phyloP scores from a whole-genome alignment of 176 grass and related monocot genomes.

The Zizania latifolia region DNA sequence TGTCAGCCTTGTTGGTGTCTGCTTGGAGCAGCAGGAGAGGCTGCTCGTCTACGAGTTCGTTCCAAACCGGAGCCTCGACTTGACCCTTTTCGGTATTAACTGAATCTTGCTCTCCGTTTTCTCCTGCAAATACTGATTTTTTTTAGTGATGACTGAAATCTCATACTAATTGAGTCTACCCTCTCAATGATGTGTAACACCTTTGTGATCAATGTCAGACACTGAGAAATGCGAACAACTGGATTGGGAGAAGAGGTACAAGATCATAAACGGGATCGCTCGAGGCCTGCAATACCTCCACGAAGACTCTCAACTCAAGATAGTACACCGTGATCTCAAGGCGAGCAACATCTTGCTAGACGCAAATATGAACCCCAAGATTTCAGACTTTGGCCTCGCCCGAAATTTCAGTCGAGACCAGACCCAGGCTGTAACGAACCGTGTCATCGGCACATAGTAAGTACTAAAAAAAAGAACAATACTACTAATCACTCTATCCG shows the following conservation, averaged over 20 bases:
- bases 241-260: constrained; percentile 29
- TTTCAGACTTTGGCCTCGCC: constrained; percentile 46
- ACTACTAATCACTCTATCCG: too few relatives aligned
- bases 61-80: constrained; percentile 20
- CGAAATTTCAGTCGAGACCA: constrained; percentile 32
- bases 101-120: not conserved
- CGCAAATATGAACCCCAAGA: constrained; percentile 40
- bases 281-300: constrained; percentile 53
- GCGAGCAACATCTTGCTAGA: constrained; percentile 8
- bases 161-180: too few relatives aligned
- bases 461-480: too few relatives aligned
- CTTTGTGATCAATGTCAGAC: not conserved
- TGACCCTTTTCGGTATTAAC: constrained; percentile 2
- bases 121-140: not conserved
- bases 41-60: constrained; percentile 33
- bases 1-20: constrained; percentile 23
- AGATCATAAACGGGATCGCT: constrained; percentile 37
- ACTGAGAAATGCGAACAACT: not conserved
- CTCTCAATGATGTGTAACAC: too few relatives aligned
- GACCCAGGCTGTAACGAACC: constrained; percentile 22
- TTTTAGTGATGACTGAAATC: too few relatives aligned
- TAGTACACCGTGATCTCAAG: constrained; percentile 36
- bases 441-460: constrained; percentile 40
- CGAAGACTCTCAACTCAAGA: constrained; percentile 40
- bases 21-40: constrained; percentile 22